phyloP scores from a whole-genome alignment of 495 filamentous ascomycete genomes.

The Podospora conica region DNA sequence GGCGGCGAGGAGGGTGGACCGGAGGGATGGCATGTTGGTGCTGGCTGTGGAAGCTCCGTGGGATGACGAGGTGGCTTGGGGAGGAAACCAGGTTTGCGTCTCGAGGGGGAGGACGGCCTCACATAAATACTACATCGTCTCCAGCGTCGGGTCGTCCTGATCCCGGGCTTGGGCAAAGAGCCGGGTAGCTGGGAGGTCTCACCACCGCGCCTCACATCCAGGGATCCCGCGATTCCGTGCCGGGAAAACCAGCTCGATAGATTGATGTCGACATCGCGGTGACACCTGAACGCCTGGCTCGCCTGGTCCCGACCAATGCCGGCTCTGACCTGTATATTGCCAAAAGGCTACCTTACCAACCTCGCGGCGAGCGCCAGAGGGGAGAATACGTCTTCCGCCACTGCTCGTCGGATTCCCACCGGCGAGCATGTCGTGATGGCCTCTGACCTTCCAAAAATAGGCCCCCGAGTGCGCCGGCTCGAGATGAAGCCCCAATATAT shows the following conservation, averaged over 20 bases:
- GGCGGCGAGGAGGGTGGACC: conserved; percentile 2
- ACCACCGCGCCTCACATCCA: neutral
- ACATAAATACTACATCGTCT: neutral
- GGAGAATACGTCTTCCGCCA: neutral
- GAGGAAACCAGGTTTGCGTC: neutral
- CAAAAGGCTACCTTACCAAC: neutral
- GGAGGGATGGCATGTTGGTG: conserved; percentile 2
- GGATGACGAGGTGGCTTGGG: neutral
- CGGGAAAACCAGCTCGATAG: neutral
- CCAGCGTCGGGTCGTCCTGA: neutral
- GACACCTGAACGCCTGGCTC: neutral
- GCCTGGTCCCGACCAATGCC: neutral
- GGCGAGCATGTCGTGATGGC: neutral
- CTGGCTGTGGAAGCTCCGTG: neutral
- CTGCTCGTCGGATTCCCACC: neutral
- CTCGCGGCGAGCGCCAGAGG: neutral
- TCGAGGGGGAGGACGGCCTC: neutral
- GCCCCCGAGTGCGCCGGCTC: neutral
- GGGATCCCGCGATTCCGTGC: neutral
- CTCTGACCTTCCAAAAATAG: neutral
- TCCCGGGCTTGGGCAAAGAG: neutral
- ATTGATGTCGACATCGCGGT: neutral
- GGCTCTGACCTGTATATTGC: neutral
- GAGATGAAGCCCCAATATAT: neutral
- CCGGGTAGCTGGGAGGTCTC: neutral